These are phyloP conservation scores for Spiromastix sp. DNA, from an alignment of 2,329 filamentous ascomycete species.

Conservation along the genomic window DNA sequence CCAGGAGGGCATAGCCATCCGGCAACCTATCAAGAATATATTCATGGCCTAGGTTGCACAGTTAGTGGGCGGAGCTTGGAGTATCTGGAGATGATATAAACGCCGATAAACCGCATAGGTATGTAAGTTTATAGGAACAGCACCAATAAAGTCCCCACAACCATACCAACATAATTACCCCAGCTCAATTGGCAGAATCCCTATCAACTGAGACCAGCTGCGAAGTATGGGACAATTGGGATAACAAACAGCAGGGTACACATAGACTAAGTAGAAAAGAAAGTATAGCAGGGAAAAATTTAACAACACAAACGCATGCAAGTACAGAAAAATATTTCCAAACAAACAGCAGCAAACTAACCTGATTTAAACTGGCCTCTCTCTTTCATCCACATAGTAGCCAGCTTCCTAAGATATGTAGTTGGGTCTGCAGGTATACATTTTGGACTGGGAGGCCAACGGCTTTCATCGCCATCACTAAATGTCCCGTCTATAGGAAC, in stretches of 20 bases:
- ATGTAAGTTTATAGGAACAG: too few species aligned
- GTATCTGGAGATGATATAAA: too few species aligned
- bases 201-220: too few species aligned
- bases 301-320: constrained; percentile 2
- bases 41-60: constrained; percentile 31
- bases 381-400: constrained; percentile 37
- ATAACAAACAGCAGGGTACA: not conserved
- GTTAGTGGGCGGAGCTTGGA: too few species aligned
- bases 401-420: constrained; percentile 39
- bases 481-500: constrained; percentile 21
- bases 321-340: too few species aligned
- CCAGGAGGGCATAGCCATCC: constrained; percentile 42
- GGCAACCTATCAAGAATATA: constrained; percentile 46
- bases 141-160: too few species aligned
- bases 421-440: constrained; percentile 25
- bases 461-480: constrained; percentile 28
- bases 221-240: not conserved
- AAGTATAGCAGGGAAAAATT: not conserved
- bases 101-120: too few species aligned
- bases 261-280: not conserved
- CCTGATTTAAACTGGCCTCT: constrained; percentile 28
- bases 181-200: too few species aligned
- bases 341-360: constrained; percentile 15
- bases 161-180: too few species aligned
- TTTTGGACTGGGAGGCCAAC: constrained; percentile 27